phyloP scores from a whole-genome alignment of 441 rosid species.

The Breynia disticha region DNA sequence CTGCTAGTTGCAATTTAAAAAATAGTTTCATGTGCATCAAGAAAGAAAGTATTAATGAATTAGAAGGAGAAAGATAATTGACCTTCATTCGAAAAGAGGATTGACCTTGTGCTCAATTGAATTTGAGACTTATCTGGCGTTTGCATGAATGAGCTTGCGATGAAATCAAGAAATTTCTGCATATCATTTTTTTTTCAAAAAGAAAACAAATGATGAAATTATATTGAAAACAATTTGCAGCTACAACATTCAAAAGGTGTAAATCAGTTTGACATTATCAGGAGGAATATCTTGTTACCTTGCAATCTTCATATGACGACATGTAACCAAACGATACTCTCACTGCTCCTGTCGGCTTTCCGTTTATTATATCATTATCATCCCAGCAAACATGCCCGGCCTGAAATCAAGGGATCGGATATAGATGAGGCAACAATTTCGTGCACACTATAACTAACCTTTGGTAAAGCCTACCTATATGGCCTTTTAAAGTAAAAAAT shows the following conservation, averaged over 20 bases:
- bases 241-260: conserved; percentile 7
- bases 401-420: conserved; percentile 25
- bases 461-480: too few species aligned
- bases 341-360: conserved; percentile 91
- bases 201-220: neutral
- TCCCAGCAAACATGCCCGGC: conserved; percentile 98
- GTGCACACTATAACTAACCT: too few species aligned
- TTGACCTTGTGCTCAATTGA: conserved; percentile 21
- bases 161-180: conserved; percentile 73
- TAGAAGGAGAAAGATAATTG: conserved; percentile 6
- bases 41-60: neutral
- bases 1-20: neutral
- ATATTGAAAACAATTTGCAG: neutral
- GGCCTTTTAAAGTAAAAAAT: neutral
- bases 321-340: conserved; percentile 90
- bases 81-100: conserved; percentile 40
- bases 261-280: neutral
- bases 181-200: conserved; percentile 1
- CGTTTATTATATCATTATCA: conserved; percentile 73
- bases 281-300: conserved; percentile 28
- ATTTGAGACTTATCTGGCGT: conserved; percentile 21
- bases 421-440: too few species aligned
- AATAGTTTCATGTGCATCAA: too few species aligned
- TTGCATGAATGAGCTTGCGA: conserved; percentile 52
- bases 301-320: conserved; percentile 91